Conservation (phyloP, 371 early-diverging fungal genomes). For the Lichtheimia hyalospora region DNA sequence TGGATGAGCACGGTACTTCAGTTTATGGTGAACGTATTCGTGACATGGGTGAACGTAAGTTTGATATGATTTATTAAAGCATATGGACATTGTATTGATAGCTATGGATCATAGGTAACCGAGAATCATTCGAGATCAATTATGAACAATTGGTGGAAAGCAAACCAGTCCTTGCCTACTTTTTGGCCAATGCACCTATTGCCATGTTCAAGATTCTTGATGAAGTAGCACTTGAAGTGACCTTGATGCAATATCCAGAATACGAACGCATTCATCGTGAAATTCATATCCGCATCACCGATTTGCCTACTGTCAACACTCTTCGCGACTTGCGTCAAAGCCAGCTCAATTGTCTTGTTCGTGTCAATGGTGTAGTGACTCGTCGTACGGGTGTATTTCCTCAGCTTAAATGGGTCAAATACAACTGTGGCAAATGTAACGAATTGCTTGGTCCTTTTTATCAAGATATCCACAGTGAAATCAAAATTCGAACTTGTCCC, state of each 20-base stretch:
- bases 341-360: conserved; percentile 94
- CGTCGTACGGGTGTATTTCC: conserved; percentile 96
- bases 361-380: conserved; percentile 96
- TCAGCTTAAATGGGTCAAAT: conserved; percentile 96
- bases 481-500: conserved; percentile 87
- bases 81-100: neutral
- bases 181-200: conserved; percentile 85
- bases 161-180: conserved; percentile 83
- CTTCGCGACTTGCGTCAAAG: conserved; percentile 92
- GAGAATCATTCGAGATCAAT: conserved; percentile 87
- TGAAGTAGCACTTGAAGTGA: conserved; percentile 90
- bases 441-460: conserved; percentile 94
- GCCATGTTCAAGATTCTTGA: conserved; percentile 92
- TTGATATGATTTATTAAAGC: too few relatives aligned
- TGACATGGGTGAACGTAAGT: conserved; percentile 81
- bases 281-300: conserved; percentile 94
- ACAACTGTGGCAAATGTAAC: conserved; percentile 96
- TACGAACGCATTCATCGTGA: conserved; percentile 93
- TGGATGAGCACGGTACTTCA: conserved; percentile 82
- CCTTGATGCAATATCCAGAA: conserved; percentile 86
- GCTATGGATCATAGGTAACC: conserved; percentile 55
- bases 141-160: conserved; percentile 79
- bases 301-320: conserved; percentile 84
- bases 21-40: conserved; percentile 93
- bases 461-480: conserved; percentile 87